Conservation (phyloP, 805 yeast genomes). For the Maudiozyma turicensis region DNA sequence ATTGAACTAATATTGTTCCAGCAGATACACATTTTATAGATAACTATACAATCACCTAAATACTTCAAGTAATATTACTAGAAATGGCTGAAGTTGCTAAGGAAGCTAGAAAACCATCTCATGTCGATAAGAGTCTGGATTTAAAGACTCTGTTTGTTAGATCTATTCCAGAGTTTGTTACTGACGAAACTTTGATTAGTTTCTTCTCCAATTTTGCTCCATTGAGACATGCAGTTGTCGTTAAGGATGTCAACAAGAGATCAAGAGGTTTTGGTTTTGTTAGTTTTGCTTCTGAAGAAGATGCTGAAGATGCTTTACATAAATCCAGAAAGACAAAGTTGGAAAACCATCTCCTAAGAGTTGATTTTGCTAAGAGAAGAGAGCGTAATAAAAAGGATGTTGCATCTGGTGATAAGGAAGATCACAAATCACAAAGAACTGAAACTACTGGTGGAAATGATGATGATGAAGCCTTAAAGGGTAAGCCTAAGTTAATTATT, state of each 20-base stretch:
- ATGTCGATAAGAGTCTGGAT: conserved; percentile 27
- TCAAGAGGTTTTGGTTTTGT: conserved; percentile 96
- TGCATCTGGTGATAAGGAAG: conserved; percentile 2
- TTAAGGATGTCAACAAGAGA: conserved; percentile 61
- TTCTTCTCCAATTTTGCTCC: conserved; percentile 90
- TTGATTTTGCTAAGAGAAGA: conserved; percentile 89
- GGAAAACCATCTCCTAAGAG: conserved; percentile 54
- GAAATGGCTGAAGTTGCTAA: conserved; percentile 2
- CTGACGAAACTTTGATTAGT: conserved; percentile 71
- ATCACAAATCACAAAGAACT: conserved; percentile 2
- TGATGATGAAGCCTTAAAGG: conserved; percentile 40
- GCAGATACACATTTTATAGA: not conserved
- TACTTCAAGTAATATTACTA: not conserved
- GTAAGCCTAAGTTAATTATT: conserved; percentile 78
- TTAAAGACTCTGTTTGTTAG: conserved; percentile 71
- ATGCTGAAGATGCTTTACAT: conserved; percentile 64
- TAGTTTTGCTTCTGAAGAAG: conserved; percentile 76
- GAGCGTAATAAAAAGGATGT: conserved; percentile 45
- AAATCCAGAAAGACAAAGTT: conserved; percentile 59
- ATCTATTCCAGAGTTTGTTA: conserved; percentile 69
- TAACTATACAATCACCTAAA: not conserved
- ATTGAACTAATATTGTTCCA: not conserved
- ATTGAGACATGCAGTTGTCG: conserved; percentile 89
- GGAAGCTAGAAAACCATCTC: not conserved
- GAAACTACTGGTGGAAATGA: conserved; percentile 12